These are phyloP conservation scores for Carex cristatella DNA, from an alignment of 176 grass and related monocot species.

Conservation along the genomic window DNA sequence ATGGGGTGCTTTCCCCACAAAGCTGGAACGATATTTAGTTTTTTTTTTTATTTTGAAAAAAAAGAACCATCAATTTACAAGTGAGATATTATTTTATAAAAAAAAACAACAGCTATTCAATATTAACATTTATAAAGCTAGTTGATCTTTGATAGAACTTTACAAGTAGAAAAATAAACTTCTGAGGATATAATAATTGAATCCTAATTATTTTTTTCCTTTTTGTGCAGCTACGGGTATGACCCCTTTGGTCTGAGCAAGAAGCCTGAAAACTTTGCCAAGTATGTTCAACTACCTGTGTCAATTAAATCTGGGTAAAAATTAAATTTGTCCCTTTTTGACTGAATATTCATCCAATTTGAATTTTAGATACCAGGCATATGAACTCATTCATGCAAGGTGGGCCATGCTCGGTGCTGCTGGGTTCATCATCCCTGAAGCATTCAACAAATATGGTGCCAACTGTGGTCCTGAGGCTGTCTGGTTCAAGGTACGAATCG, in stretches of 20 bases:
- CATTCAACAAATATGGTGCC: constrained; percentile 88
- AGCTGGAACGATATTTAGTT: not conserved
- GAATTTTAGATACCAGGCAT: constrained; percentile 77
- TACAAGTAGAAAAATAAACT: not conserved
- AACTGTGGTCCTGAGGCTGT: constrained; percentile 96
- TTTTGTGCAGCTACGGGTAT: constrained; percentile 76
- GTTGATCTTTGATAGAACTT: not conserved
- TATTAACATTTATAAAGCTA: not conserved
- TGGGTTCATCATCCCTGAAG: constrained; percentile 90
- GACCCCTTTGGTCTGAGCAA: constrained; percentile 95
- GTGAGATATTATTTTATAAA: not conserved
- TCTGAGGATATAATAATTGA: not conserved
- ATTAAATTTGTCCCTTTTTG: not conserved
- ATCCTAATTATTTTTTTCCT: constrained; percentile 1
- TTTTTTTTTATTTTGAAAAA: not conserved
- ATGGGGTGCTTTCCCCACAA: not conserved
- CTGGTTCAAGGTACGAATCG: constrained; percentile 76
- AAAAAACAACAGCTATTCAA: not conserved
- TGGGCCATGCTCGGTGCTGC: constrained; percentile 98
- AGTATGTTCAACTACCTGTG: constrained; percentile 39
- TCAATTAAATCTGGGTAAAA: not conserved
- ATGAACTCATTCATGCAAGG: constrained; percentile 90
- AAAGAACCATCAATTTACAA: not conserved
- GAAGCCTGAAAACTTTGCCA: constrained; percentile 91
- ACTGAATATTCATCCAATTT: constrained; percentile 5